Base-by-base conservation (phyloP, 768 basidiomycete species). In the Lactarius akahatsu region DNA sequence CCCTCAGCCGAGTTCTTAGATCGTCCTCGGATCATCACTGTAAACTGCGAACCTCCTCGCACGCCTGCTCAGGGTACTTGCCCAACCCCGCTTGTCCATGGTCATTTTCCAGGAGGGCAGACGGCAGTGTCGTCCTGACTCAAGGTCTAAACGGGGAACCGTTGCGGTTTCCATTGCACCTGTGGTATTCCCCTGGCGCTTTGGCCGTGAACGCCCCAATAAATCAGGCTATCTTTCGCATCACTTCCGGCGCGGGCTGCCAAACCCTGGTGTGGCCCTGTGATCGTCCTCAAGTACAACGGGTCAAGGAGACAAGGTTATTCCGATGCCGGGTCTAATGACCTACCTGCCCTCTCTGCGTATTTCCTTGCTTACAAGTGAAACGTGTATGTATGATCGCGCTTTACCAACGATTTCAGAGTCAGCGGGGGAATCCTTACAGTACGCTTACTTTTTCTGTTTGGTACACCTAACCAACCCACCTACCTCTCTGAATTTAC, bases 231-330 rank as follows among this genome's bases (percentile, higher is more conserved):
- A 91, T 94, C 66, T 85, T 85, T 70, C 89, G 91, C 73, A 92
- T 94, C 71, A 93, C 92, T 0, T 90, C 88, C 40, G 90, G 91
- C 2, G 89, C 89, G 3, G n/a, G 90, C 91, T n/a, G 76, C 80
- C 26, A 91, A 90, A 71, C 79, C 85, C 0, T 94, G 92, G 92
- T 88, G 85, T 69, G 91, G 91, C 2, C 81, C 89, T 3, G 92
- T 93, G 54, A 79, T 94, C 47, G 92, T 91, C 34, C 81, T 94
- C 71, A 94, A 94, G 75, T 92, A 89, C 78, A 92, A 87, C 68
- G 92, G 92, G 45, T 89, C 91, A 2, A 81, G 92, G 56, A 83
- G 90, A 70, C 91, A 92, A 74, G 88, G 89, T n/a, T 94, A 94
- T 72, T 80, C 90, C 0, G 92, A 94, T 71, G 92, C 92, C 56